Conservation (phyloP, 1,139 yeast genomes). For the Candida tropicalis region DNA sequence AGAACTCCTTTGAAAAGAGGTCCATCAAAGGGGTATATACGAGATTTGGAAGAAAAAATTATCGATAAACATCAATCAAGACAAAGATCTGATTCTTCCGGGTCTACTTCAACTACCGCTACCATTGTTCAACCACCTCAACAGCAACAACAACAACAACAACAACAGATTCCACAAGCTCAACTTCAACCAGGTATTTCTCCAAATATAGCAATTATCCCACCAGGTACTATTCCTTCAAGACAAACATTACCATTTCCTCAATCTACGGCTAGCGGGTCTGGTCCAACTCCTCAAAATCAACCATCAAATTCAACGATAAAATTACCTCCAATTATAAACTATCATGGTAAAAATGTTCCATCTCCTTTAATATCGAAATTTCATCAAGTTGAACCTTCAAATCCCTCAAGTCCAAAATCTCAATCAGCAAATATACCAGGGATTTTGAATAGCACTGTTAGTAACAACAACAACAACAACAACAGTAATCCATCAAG, state of each 20-base stretch:
- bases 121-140: conserved; percentile 2
- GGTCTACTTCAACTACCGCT: conserved; percentile 2
- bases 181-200: conserved; percentile 6
- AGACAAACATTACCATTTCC: conserved; percentile 5
- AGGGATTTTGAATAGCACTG: conserved; percentile 17
- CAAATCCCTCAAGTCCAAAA: conserved; percentile 26
- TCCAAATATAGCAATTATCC: conserved; percentile 1
- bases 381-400: conserved; percentile 14
- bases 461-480: background rate
- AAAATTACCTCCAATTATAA: conserved; percentile 20
- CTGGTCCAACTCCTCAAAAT: conserved; percentile 8
- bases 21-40: conserved; percentile 69
- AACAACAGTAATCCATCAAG: background rate
- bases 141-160: conserved; percentile 9
- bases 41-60: conserved; percentile 41
- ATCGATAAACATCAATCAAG: conserved; percentile 8
- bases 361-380: conserved; percentile 10
- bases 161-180: conserved; percentile 8
- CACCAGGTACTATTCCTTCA: conserved; percentile 1
- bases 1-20: conserved; percentile 76
- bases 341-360: conserved; percentile 15
- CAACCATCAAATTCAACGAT: conserved; percentile 21
- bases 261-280: conserved; percentile 7
- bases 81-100: background rate
- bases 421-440: conserved; percentile 14